Evolutionary conservation across 2,329 filamentous ascomycete species (phyloP), one percentile per base, ranked within the genome.

Genomic region (Raffaelea deltoideospora): DNA sequence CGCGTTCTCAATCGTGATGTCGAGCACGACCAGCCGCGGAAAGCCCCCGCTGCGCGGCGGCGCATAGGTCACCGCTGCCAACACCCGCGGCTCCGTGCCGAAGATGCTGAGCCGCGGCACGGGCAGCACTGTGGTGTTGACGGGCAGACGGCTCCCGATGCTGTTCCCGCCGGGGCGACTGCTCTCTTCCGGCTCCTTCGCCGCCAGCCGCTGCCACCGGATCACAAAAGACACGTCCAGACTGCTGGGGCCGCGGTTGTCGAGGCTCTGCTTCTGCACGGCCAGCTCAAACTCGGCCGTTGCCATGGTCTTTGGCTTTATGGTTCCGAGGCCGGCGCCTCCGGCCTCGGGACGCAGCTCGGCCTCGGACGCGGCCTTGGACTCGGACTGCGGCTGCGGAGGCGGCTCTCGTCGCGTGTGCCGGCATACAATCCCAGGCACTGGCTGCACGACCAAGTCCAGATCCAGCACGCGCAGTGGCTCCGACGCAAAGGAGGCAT

Each of bases 1-100:
- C 0, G 87, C 82, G 53, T 98, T 98, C 58, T 98, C 90, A 39
- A 98, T 75, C 4, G 76, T 84, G 52, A 73, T 53, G 30, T 67
- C 59, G 13, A 76, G 53, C 45, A 53, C 21, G 21, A 45, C 11
- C 15, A 37, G 17, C n/a, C 22, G 2, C 17, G 14, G 8, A 22
- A 24, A 3, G 31, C n/a, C 4, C 20, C 31, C 14, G 21, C 24
- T 20, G n/a, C n/a, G 19, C 20, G 23, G 52, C 11, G 10, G 48
- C 17, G 57, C 53, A 45, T 70, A 65, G 4, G 65, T 59, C 3
- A 69, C 64, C 1, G 66, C 63, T 0, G 72, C 73, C 4, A 95
- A 71, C 2, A 95, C 86, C 39, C 90, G 76, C 1, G 90, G 90
- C 53, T 98, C 90, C 4, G 76, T 77, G 39, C 79, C 80, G 0